A percentile compares a stretch with the other conserved stretches of the same genome.
These are phyloP conservation scores for Groenewaldozyma tartarivorans DNA, from an alignment of 805 yeast genomes.

Conservation along the genomic window DNA sequence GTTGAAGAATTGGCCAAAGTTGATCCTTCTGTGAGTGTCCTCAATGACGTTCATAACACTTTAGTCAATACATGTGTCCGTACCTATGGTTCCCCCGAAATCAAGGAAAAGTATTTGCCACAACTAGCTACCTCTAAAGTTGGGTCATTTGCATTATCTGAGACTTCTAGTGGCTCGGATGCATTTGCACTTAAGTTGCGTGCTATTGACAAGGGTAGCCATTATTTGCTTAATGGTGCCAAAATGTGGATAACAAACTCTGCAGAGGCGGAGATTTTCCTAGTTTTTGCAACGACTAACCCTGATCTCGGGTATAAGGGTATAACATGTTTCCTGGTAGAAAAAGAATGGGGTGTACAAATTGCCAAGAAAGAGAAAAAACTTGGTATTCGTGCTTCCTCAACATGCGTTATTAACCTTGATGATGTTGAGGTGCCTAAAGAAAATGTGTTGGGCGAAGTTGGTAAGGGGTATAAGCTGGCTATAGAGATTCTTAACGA, in stretches of 20 bases:
- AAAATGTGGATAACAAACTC: slow-evolving; percentile 41
- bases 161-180: slow-evolving; percentile 34
- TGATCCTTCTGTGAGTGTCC: slow-evolving; percentile 33
- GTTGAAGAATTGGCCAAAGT: slow-evolving; percentile 37
- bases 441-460: slow-evolving; percentile 33
- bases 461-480: slow-evolving; percentile 37
- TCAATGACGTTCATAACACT: slow-evolving; percentile 39
- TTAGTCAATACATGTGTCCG: slow-evolving; percentile 34
- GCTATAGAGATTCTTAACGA: slow-evolving; percentile 36
- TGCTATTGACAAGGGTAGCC: slow-evolving; percentile 30
- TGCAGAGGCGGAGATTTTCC: slow-evolving; percentile 33
- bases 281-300: slow-evolving; percentile 33
- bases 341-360: slow-evolving; percentile 31
- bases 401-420: slow-evolving; percentile 33
- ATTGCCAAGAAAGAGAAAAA: slow-evolving; percentile 37
- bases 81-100: slow-evolving; percentile 28
- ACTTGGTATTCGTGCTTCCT: slow-evolving; percentile 35
- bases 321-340: slow-evolving; percentile 35
- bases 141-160: slow-evolving; percentile 34
- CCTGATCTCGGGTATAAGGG: slow-evolving; percentile 36
- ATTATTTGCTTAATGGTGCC: slow-evolving; percentile 31
- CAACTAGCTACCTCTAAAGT: slow-evolving; percentile 27
- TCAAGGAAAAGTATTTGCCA: slow-evolving; percentile 33
- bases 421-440: slow-evolving; percentile 34
- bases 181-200: slow-evolving; percentile 34